Evolutionary conservation across 163 green algal genomes (phyloP).

Genomic region (Scenedesmus sp.): DNA sequence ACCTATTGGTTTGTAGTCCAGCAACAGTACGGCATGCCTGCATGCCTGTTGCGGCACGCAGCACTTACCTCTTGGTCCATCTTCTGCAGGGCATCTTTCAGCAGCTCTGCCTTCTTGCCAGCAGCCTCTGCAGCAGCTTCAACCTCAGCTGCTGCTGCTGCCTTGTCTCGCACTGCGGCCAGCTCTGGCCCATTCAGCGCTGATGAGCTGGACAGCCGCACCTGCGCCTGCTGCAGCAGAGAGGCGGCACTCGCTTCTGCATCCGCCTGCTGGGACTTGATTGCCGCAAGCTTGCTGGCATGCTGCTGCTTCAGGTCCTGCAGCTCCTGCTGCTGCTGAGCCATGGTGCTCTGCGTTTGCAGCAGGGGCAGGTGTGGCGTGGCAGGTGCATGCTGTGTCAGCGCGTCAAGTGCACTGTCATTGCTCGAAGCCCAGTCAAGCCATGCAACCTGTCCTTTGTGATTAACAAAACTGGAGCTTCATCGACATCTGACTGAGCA

Average conservation of each 20-base stretch:
- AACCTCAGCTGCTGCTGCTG: constrained; percentile 12
- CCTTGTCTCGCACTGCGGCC: constrained; percentile 16
- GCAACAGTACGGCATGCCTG: neutral
- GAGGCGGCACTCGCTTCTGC: constrained; percentile 18
- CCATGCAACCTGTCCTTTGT: no score
- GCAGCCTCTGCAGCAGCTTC: constrained; percentile 37
- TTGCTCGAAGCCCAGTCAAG: neutral
- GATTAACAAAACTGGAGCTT: no score
- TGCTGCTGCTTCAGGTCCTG: constrained; percentile 17
- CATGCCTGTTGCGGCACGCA: neutral
- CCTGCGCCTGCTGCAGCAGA: constrained; percentile 39
- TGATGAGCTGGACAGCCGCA: constrained; percentile 12
- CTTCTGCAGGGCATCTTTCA: constrained; percentile 16
- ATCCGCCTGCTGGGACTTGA: neutral
- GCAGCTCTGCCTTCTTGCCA: constrained; percentile 22
- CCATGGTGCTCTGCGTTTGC: neutral
- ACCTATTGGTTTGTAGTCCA: no score
- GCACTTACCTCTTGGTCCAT: constrained; percentile 30
- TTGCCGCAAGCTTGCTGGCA: neutral
- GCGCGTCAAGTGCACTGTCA: neutral
- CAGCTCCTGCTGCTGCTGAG: constrained; percentile 20
- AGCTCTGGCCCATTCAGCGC: constrained; percentile 14
- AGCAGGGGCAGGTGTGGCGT: neutral
- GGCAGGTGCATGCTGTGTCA: neutral
- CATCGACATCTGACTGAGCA: no score